Percentiles rank a stretch among this genome's conserved stretches.
phyloP scores from a whole-genome alignment of 2,329 filamentous ascomycete species.

The Clarireedia paspali region DNA sequence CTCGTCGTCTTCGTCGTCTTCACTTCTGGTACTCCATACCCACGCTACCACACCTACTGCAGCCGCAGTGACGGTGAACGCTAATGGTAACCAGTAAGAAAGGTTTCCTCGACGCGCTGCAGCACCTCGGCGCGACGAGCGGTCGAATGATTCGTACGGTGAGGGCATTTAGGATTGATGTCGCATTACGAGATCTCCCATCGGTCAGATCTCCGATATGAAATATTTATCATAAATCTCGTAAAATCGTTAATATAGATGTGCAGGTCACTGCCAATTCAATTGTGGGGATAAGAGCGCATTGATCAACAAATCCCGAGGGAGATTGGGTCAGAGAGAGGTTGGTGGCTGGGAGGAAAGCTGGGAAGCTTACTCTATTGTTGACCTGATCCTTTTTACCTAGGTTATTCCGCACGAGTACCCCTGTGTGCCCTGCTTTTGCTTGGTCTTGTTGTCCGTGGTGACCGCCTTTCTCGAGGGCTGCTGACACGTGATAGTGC shows the following conservation, averaged over 20 bases:
- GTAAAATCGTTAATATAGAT: slow-evolving; percentile 5
- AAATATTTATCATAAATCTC: slow-evolving; percentile 2
- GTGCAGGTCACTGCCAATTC: slow-evolving; percentile 1
- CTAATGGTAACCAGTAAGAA: slow-evolving; percentile 84
- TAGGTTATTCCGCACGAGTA: too few species aligned
- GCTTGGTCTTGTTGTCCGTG: background rate
- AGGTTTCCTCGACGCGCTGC: slow-evolving; percentile 53
- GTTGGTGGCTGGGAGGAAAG: background rate
- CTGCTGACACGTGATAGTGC: background rate
- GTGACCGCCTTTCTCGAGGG: background rate
- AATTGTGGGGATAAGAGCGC: slow-evolving; percentile 5
- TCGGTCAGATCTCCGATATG: slow-evolving; percentile 1
- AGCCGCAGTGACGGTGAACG: slow-evolving; percentile 78
- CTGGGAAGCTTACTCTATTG: background rate
- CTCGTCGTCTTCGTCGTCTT: slow-evolving; percentile 51
- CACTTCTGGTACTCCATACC: slow-evolving; percentile 85
- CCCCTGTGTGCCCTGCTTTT: too few species aligned
- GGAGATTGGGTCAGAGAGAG: background rate
- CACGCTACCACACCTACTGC: slow-evolving; percentile 81
- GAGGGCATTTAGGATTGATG: slow-evolving; percentile 46
- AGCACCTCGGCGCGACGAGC: slow-evolving; percentile 25
- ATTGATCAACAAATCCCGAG: slow-evolving; percentile 11
- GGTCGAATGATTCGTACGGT: slow-evolving; percentile 55
- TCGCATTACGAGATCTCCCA: slow-evolving; percentile 17
- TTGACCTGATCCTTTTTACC: slow-evolving; percentile 2